A percentile compares a stretch with the other conserved stretches of the same genome.
Evolutionary conservation across 805 yeast genomes (phyloP).

Genomic region (Yamadazyma laniorum): DNA sequence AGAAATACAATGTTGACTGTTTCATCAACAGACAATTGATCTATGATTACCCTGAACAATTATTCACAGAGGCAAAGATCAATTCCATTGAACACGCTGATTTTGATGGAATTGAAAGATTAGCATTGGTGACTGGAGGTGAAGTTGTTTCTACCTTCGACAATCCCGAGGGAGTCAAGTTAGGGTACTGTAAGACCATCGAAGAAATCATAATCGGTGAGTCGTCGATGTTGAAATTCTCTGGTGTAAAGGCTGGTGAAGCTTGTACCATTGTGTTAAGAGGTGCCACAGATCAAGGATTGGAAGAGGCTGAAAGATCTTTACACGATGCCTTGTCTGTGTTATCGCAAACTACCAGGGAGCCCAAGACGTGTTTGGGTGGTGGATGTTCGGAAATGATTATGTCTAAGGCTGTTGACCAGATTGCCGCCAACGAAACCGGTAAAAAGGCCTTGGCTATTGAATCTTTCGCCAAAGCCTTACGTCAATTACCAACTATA

Average conservation of each 20-base stretch:
- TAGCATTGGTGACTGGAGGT: conserved; percentile 96
- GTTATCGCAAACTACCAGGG: conserved; percentile 88
- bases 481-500: conserved; percentile 92
- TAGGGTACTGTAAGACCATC: conserved; percentile 85
- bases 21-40: conserved; percentile 95
- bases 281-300: conserved; percentile 48
- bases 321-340: conserved; percentile 96
- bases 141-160: conserved; percentile 97
- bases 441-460: conserved; percentile 94
- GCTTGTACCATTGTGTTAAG: conserved; percentile 95
- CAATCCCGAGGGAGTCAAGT: conserved; percentile 77
- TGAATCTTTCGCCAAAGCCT: conserved; percentile 90
- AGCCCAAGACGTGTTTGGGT: conserved; percentile 88
- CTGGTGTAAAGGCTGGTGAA: conserved; percentile 94
- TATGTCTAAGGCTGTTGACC: conserved; percentile 96
- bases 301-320: conserved; percentile 47
- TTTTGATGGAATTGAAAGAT: conserved; percentile 95
- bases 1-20: conserved; percentile 80
- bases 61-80: conserved; percentile 82
- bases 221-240: conserved; percentile 81
- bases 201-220: conserved; percentile 95
- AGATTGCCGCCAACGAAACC: conserved; percentile 83
- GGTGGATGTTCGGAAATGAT: conserved; percentile 90
- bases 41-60: conserved; percentile 97
- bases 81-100: conserved; percentile 97